Base-by-base conservation (phyloP, 2,329 filamentous ascomycete genomes). In the Myriangium duriaei region DNA sequence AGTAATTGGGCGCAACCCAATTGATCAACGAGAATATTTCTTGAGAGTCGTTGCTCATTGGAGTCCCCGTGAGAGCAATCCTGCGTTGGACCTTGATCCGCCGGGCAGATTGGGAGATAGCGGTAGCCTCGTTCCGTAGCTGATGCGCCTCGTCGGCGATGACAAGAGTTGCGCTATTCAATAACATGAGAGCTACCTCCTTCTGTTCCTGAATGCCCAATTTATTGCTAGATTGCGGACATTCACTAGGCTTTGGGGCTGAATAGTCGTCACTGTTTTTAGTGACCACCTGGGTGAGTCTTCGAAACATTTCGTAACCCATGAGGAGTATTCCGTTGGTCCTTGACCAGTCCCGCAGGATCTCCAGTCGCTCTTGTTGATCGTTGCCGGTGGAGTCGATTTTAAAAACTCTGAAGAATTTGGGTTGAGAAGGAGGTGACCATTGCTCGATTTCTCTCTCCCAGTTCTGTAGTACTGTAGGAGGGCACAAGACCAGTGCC, bases 11-110 rank as follows among this genome's bases (percentile, higher is more conserved):
- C 1, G 83, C 78, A 35, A 91, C 76, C 84, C 85, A 94, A 45
- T 87, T 72, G 41, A 94, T 79, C 74, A 93, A 83, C n/a, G 76
- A 64, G 51, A 79, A 85, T 51, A 93, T 93, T 49, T 95, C 87
- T 17, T 71, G 64, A 0, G 94, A 74, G 36, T 84, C 81, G 52
- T 94, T 95, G 4, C 82, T 77, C 36, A 95, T 64, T 1, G 87
- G 87, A 0, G 86, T 88, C 1, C 86, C 87, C 1, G 86, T 93
- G 44, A 95, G 65, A 4, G 85, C 87, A 46, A 95, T 81, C 9
- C 86, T 76, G 42, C 70, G 78, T 38, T 64, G 72, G 0, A 85
- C 81, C 42, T 56, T 65, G 52, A 95, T 79, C 9, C 62, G 56
- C 2, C 62, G 61, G 13, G 77, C 72, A 4, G 71, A 66, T 26